Evolutionary conservation across 371 early-diverging fungal species (phyloP), one percentile per base, ranked within the genome.

Genomic region (Mortierella polycephala): DNA sequence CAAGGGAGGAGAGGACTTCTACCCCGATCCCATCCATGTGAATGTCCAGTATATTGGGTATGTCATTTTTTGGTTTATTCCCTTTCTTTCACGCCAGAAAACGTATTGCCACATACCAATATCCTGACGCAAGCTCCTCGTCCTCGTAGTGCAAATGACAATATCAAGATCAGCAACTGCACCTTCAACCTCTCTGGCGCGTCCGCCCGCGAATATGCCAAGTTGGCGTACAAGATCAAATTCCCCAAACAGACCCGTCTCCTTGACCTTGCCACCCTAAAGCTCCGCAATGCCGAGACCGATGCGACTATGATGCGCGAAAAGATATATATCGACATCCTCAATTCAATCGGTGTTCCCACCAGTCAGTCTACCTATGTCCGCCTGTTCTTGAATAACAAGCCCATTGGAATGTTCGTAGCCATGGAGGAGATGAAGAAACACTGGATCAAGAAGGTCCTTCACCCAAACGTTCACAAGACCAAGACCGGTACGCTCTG

Each of bases 261-360:
- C 23, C 66, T 77, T 6, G 72, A 77, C 53, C 56, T 68, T 14
- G 50, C 65, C 40, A 69, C 69, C 16, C 62, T 77, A 58, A 77
- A 77, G 72, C 63, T 77, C 21, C 72, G 79, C 14, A 72, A 57
- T 41, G 72, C 39, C 18, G 72, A 71, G 39, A 65, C 86, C 0
- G 88, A 88, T 59, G 85, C 86, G 0, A 82, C 85, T 7, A 84
- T 79, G 63, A 81, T 88, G 44, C 84, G 86, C 14, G 88, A 88
- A 64, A 88, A 86, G 62, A 37, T 88, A 16, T 84, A 82, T 47
- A 82, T 86, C 54, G 88, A 88, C 62, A 70, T 86, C 1, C 65
- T 86, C 50, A 81, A 72, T 41, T 75, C 85, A 0, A 54, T 84
- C 7, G 82, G 83, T 16, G 67, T 85, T 23, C 85, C 85, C 16